Evolutionary conservation across 1,284 basidiomycete species (phyloP).

Genomic region (Rhodotorula sp.): DNA sequence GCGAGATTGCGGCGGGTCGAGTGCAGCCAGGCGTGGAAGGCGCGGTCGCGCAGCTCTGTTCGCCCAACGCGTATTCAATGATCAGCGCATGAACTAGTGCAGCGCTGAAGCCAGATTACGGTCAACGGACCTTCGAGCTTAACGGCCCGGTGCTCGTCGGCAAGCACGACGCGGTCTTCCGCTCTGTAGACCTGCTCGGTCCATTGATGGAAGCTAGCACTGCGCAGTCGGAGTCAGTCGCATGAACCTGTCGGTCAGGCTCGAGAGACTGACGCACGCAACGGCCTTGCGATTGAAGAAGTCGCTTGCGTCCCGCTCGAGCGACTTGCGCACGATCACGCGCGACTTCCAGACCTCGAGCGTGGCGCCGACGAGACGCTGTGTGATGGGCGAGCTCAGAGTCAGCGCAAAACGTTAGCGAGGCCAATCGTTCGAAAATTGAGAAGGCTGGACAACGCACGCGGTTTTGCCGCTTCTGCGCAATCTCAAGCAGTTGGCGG

Average conservation of each 20-base stretch:
- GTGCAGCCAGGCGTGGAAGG: conserved; percentile 21
- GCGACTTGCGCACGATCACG: conserved; percentile 22
- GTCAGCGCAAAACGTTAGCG: background rate
- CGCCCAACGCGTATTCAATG: background rate
- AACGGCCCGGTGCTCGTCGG: conserved; percentile 13
- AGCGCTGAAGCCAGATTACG: background rate
- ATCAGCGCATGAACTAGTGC: background rate
- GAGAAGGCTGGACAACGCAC: background rate
- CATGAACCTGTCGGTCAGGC: background rate
- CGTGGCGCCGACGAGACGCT: conserved; percentile 5
- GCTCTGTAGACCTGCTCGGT: background rate
- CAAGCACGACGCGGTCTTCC: conserved; percentile 3
- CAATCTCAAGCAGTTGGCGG: background rate
- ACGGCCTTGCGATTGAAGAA: conserved; percentile 11
- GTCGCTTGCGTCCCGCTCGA: conserved; percentile 21
- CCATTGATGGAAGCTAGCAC: conserved; percentile 21
- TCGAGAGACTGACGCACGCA: conserved; percentile 1
- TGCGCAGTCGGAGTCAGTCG: background rate
- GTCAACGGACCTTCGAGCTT: conserved; percentile 20
- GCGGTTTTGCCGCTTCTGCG: conserved; percentile 1
- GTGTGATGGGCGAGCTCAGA: background rate
- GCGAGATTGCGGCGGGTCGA: background rate
- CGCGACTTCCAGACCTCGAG: conserved; percentile 17
- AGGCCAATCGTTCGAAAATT: background rate
- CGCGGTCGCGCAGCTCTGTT: conserved; percentile 22